These are phyloP conservation scores for Chaetomiaceae sp. DNA, from an alignment of 2,329 filamentous ascomycete genomes.

Conservation along the genomic window DNA sequence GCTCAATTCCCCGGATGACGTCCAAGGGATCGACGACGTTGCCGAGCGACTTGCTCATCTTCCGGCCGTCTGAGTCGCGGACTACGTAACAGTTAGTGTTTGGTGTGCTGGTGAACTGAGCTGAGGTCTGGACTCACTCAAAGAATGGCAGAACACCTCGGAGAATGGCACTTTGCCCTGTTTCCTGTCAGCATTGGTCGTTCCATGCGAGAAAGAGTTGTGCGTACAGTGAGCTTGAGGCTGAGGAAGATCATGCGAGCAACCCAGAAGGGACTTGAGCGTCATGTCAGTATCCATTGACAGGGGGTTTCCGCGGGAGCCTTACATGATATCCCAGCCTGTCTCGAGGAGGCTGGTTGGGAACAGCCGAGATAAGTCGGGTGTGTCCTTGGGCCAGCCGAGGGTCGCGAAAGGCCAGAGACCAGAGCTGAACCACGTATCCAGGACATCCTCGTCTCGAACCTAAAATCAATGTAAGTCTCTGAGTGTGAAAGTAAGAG, in stretches of 20 bases:
- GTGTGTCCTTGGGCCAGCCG: slow-evolving; percentile 74
- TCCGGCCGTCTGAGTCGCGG: slow-evolving; percentile 86
- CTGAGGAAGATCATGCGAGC: slow-evolving; percentile 91
- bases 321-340: slow-evolving; percentile 79
- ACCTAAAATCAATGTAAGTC: slow-evolving; percentile 53
- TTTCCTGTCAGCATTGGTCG: too few relatives aligned
- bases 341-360: slow-evolving; percentile 90
- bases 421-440: slow-evolving; percentile 94
- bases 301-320: slow-evolving; percentile 30
- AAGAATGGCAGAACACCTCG: slow-evolving; percentile 86
- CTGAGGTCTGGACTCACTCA: slow-evolving; percentile 40
- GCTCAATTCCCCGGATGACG: slow-evolving; percentile 79
- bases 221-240: slow-evolving; percentile 66
- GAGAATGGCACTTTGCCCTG: slow-evolving; percentile 78
- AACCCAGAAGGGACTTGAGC: slow-evolving; percentile 68
- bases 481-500: too few relatives aligned
- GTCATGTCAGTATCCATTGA: background rate
- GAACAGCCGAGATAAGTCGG: slow-evolving; percentile 72
- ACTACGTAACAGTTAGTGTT: slow-evolving; percentile 34
- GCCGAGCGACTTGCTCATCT: slow-evolving; percentile 95
- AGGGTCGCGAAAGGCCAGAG: slow-evolving; percentile 93
- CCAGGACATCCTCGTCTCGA: slow-evolving; percentile 81
- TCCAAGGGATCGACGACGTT: slow-evolving; percentile 95
- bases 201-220: too few relatives aligned
- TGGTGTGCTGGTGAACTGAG: too few relatives aligned